These are phyloP conservation scores for Zymoseptoria tritici DNA, from an alignment of 2,329 filamentous ascomycete genomes.

Conservation along the genomic window DNA sequence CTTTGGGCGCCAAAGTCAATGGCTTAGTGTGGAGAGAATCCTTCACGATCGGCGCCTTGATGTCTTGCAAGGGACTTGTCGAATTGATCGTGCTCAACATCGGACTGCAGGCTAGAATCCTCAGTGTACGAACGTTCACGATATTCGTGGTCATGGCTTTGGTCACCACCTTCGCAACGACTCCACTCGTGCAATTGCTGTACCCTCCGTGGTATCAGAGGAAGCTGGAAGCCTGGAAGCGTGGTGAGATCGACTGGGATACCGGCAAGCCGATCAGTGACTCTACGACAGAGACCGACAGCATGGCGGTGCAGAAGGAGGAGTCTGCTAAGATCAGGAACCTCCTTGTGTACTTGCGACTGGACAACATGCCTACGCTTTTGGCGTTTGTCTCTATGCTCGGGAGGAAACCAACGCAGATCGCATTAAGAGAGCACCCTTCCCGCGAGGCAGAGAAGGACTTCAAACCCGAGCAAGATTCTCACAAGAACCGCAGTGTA, in stretches of 20 bases:
- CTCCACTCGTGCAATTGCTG: slow-evolving; percentile 63
- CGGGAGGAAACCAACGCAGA: slow-evolving; percentile 46
- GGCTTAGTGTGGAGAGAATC: slow-evolving; percentile 87
- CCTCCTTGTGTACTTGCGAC: slow-evolving; percentile 71
- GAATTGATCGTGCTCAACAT: slow-evolving; percentile 92
- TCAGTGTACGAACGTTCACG: slow-evolving; percentile 76
- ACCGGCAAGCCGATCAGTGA: slow-evolving; percentile 45
- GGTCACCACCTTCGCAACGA: slow-evolving; percentile 76
- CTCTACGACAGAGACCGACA: slow-evolving; percentile 22
- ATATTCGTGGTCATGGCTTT: slow-evolving; percentile 94
- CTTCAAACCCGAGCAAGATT: slow-evolving; percentile 1
- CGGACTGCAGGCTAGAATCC: slow-evolving; percentile 72
- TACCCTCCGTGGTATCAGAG: slow-evolving; percentile 73
- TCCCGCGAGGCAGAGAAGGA: slow-evolving; percentile 10
- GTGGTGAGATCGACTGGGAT: slow-evolving; percentile 88
- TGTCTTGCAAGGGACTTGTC: slow-evolving; percentile 95
- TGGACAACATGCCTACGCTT: slow-evolving; percentile 75
- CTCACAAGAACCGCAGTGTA: slow-evolving; percentile 5
- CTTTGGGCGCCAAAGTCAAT: slow-evolving; percentile 65
- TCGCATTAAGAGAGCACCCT: slow-evolving; percentile 33
- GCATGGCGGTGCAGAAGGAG: slow-evolving; percentile 42
- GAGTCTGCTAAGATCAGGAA: slow-evolving; percentile 50
- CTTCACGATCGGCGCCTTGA: slow-evolving; percentile 76
- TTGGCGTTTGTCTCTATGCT: slow-evolving; percentile 78
- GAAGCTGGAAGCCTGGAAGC: slow-evolving; percentile 66